Evolutionary conservation across 1,139 yeast species (phyloP).

Genomic region (Geotrichum histeridarum): DNA sequence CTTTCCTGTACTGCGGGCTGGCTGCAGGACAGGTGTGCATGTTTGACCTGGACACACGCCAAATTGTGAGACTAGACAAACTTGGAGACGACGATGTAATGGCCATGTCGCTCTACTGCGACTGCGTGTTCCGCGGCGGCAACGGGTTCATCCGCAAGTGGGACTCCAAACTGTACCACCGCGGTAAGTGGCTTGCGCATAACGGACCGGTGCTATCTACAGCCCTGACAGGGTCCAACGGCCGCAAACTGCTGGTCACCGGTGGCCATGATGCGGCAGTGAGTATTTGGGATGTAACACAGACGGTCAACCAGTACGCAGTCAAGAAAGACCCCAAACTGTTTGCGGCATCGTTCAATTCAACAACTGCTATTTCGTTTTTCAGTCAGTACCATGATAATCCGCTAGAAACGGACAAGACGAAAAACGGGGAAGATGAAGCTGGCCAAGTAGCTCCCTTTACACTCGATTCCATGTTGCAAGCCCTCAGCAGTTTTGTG

Average conservation of each 20-base stretch:
- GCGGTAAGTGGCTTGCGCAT: slow-evolving; percentile 36
- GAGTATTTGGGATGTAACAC: slow-evolving; percentile 52
- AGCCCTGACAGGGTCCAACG: slow-evolving; percentile 25
- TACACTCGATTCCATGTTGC: slow-evolving; percentile 58
- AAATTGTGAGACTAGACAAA: slow-evolving; percentile 48
- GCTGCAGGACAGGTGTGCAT: slow-evolving; percentile 66
- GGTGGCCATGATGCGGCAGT: slow-evolving; percentile 61
- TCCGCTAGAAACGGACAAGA: slow-evolving; percentile 7
- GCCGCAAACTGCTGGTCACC: slow-evolving; percentile 40
- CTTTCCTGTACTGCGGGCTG: slow-evolving; percentile 74
- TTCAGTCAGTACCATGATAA: slow-evolving; percentile 6
- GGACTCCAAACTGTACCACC: slow-evolving; percentile 31
- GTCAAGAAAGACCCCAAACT: not conserved
- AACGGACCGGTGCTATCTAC: slow-evolving; percentile 33
- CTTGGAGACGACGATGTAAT: slow-evolving; percentile 47
- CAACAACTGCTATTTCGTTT: slow-evolving; percentile 12
- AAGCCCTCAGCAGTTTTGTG: slow-evolving; percentile 56
- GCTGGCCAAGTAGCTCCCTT: slow-evolving; percentile 19
- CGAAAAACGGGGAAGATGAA: not conserved
- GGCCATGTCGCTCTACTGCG: slow-evolving; percentile 49
- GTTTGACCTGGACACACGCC: slow-evolving; percentile 80
- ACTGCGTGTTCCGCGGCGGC: slow-evolving; percentile 50
- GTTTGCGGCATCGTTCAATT: slow-evolving; percentile 21
- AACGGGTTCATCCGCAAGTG: slow-evolving; percentile 31
- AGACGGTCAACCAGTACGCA: slow-evolving; percentile 15